These are phyloP conservation scores for Globomyces sp. DNA, from an alignment of 371 early-diverging fungal species.

Conservation along the genomic window DNA sequence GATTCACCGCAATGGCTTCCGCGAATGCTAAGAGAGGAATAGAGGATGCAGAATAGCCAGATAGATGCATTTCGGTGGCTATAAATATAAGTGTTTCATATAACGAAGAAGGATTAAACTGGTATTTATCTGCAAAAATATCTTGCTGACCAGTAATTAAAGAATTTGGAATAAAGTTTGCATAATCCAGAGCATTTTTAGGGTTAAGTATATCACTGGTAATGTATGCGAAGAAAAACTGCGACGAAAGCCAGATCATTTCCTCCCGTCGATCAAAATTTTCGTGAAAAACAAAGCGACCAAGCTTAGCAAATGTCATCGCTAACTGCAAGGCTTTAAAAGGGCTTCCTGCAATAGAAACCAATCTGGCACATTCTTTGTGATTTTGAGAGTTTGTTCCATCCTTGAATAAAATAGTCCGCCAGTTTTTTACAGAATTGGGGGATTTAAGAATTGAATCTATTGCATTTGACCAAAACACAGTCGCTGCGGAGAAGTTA, in stretches of 20 bases:
- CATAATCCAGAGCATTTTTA: conserved; percentile 3
- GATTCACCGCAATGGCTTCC: background rate
- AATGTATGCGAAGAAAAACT: background rate
- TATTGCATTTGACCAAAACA: background rate
- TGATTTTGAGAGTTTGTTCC: background rate
- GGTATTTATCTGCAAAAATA: background rate
- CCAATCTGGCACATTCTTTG: background rate
- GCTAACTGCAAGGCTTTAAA: background rate
- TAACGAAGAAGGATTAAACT: background rate
- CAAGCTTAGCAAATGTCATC: background rate
- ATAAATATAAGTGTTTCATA: background rate
- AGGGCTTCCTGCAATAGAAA: background rate
- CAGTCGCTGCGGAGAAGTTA: background rate
- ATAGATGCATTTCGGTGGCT: background rate
- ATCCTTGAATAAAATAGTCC: background rate
- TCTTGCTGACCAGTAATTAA: background rate
- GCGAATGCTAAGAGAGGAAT: background rate
- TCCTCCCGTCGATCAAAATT: conserved; percentile 7
- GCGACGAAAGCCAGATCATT: conserved; percentile 1
- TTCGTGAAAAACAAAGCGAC: background rate
- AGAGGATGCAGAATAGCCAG: too few species aligned
- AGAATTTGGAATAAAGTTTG: background rate
- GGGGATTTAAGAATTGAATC: background rate
- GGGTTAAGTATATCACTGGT: conserved; percentile 2
- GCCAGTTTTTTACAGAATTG: background rate